Percentiles rank a stretch among this genome's conserved stretches.
Conservation (phyloP, 495 filamentous ascomycete species). For the Penicillium parvum region DNA sequence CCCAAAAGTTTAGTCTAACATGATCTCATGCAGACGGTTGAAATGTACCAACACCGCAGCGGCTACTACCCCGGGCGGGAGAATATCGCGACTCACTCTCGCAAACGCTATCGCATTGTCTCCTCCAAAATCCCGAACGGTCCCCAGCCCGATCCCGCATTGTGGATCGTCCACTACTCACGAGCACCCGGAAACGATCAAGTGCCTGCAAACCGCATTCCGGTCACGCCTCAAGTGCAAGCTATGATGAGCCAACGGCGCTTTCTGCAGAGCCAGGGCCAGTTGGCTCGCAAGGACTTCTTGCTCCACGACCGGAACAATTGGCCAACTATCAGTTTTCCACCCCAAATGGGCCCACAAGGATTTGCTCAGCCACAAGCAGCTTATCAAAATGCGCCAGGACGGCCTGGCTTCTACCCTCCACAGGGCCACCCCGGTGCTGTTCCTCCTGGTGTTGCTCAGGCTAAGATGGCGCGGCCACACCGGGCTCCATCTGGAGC, state of each 20-base stretch:
- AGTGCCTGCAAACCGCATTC: constrained; percentile 61
- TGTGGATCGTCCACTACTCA: constrained; percentile 95
- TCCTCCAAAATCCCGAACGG: constrained; percentile 56
- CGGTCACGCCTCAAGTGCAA: constrained; percentile 54
- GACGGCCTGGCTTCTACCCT: constrained; percentile 39
- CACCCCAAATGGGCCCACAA: constrained; percentile 43
- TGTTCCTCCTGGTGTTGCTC: constrained; percentile 24
- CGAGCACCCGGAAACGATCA: constrained; percentile 66
- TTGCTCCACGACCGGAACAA: constrained; percentile 82
- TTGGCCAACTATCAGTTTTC: constrained; percentile 82
- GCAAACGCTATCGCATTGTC: constrained; percentile 79
- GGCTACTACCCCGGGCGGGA: constrained; percentile 70
- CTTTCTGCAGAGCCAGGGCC: constrained; percentile 71
- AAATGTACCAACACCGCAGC: constrained; percentile 74
- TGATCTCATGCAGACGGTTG: constrained; percentile 51
- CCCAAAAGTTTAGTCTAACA: background rate
- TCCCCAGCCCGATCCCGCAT: constrained; percentile 66
- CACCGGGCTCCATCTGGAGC: constrained; percentile 37
- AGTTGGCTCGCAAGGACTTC: constrained; percentile 86
- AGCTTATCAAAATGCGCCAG: constrained; percentile 27
- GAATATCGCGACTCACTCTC: constrained; percentile 62
- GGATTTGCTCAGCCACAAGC: constrained; percentile 31
- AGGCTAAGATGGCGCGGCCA: constrained; percentile 33
- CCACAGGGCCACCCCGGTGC: constrained; percentile 29
- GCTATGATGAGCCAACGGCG: constrained; percentile 57